Conservation (phyloP, 768 basidiomycete species). For the Leccinum variicolor region DNA sequence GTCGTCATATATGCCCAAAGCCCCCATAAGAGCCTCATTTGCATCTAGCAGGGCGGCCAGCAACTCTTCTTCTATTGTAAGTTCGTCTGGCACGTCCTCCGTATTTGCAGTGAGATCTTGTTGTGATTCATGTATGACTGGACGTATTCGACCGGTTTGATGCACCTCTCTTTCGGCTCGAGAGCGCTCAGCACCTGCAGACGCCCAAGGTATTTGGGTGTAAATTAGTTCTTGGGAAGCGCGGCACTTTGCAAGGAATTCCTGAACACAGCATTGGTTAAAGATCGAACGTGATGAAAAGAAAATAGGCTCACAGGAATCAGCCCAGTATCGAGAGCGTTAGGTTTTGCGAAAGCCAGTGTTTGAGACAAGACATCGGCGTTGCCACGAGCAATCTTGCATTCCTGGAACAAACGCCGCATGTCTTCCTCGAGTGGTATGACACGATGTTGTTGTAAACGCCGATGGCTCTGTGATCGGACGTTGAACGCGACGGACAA, state of each 20-base stretch:
- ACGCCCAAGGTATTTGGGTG: slow-evolving; percentile 90
- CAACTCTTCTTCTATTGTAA: slow-evolving; percentile 72
- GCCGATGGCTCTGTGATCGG: slow-evolving; percentile 15
- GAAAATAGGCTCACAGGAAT: slow-evolving; percentile 51
- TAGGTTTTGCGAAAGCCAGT: slow-evolving; percentile 64
- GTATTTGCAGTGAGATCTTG: slow-evolving; percentile 23
- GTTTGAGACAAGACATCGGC: slow-evolving; percentile 72
- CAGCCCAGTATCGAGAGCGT: slow-evolving; percentile 60
- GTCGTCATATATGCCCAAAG: slow-evolving; percentile 74
- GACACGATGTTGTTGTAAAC: slow-evolving; percentile 33
- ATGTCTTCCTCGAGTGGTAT: slow-evolving; percentile 86
- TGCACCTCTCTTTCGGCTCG: slow-evolving; percentile 34
- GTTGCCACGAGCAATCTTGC: slow-evolving; percentile 79
- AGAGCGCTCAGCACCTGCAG: slow-evolving; percentile 74
- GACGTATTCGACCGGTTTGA: slow-evolving; percentile 15
- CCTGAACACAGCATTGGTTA: slow-evolving; percentile 42
- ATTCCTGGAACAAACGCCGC: slow-evolving; percentile 77
- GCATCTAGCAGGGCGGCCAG: slow-evolving; percentile 70
- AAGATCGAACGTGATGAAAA: neutral
- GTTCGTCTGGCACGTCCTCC: slow-evolving; percentile 37
- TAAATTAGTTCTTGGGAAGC: slow-evolving; percentile 81
- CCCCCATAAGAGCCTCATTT: slow-evolving; percentile 66
- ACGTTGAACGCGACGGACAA: neutral
- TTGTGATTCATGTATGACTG: slow-evolving; percentile 18
- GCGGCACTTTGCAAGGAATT: slow-evolving; percentile 77